Base-by-base conservation (phyloP, 2,329 filamentous ascomycete species). In the Ceratocystis variospora region DNA sequence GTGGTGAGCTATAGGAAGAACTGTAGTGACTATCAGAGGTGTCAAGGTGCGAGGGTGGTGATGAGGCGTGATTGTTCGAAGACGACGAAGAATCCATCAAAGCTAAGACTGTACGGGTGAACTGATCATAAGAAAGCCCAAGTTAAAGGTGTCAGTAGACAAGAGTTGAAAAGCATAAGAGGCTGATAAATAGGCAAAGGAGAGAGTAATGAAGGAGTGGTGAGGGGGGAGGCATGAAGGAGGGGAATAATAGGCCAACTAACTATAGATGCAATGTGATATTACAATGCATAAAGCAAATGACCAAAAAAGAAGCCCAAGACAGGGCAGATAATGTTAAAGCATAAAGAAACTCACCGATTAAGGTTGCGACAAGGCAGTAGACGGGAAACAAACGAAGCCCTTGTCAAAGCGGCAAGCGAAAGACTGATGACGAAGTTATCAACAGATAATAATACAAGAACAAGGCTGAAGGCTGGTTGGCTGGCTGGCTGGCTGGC, bases 51-150 rank as follows among this genome's bases (percentile, higher is more conserved):
- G 66, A 57, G 10, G 61, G 61, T 19, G 66, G 66, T 41, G 66
- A 41, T 22, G 66, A 37, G 7, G 62, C n/a, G 59, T 61, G 31
- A 19, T 67, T 61, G 17, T 67, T 61, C 3, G 65, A 63, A 19
- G 65, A 37, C 25, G 62, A 63, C 12, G 63, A 61, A 37, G 63
- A 66, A 68, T 68, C 55, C 66, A 68, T 37, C 15, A 33, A 59
- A n/a, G 28, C 15, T 8, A 31, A 33, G 28, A 37, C 55, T 31
- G 37, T 33, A 61, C 15, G 66, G 45, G 33, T 66, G 59, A 33
- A 61, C 63, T 48, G 33, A 48, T 45, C 37, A 48, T 17, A 17
- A 48, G 33, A 28, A 22, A 62, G 55, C 37, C 22, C 19, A 61
- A 46, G 46, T 37, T 62, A 28, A 50, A 12, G 53, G 41, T 44